A percentile compares a stretch with the other conserved stretches of the same genome.
Conservation (phyloP, 805 yeast species). For the Yarrowia yakushimensis region DNA sequence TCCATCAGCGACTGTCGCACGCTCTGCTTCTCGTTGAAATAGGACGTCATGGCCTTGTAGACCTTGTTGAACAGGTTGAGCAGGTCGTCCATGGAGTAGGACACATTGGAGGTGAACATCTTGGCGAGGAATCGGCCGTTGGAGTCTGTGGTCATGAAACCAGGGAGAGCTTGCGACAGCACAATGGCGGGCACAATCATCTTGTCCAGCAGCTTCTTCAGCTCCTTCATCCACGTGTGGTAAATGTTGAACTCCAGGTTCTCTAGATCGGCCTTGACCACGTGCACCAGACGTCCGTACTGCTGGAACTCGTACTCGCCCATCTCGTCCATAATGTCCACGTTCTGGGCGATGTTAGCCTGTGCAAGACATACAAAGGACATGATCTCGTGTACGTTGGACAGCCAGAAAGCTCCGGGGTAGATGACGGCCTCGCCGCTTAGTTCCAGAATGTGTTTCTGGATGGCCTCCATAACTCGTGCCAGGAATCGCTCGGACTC, state of each 20-base stretch:
- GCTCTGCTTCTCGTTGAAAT: conserved; percentile 79
- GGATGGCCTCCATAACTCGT: conserved; percentile 81
- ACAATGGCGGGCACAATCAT: conserved; percentile 94
- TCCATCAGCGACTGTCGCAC: conserved; percentile 81
- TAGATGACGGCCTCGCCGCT: conserved; percentile 84
- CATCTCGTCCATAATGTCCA: conserved; percentile 74
- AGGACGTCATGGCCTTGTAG: conserved; percentile 89
- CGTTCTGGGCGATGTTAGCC: conserved; percentile 82
- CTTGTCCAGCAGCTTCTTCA: conserved; percentile 85
- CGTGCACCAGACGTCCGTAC: conserved; percentile 81
- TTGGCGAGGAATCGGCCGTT: conserved; percentile 76
- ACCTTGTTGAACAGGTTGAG: conserved; percentile 84
- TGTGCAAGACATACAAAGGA: conserved; percentile 95
- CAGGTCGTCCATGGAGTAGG: conserved; percentile 91
- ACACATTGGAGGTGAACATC: conserved; percentile 62
- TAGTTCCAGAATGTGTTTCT: conserved; percentile 70
- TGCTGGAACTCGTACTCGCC: conserved; percentile 86
- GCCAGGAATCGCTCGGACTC: conserved; percentile 91
- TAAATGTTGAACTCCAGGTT: conserved; percentile 89
- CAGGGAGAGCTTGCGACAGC: conserved; percentile 91
- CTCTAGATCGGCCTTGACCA: conserved; percentile 91
- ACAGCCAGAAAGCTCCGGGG: conserved; percentile 96
- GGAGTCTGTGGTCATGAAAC: conserved; percentile 80
- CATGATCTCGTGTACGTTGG: conserved; percentile 91
- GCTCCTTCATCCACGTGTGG: conserved; percentile 94